A percentile compares a stretch with the other conserved stretches of the same genome.
Evolutionary conservation across 257 asterid species (phyloP).

Genomic region (Salvia miltiorrhiza): DNA sequence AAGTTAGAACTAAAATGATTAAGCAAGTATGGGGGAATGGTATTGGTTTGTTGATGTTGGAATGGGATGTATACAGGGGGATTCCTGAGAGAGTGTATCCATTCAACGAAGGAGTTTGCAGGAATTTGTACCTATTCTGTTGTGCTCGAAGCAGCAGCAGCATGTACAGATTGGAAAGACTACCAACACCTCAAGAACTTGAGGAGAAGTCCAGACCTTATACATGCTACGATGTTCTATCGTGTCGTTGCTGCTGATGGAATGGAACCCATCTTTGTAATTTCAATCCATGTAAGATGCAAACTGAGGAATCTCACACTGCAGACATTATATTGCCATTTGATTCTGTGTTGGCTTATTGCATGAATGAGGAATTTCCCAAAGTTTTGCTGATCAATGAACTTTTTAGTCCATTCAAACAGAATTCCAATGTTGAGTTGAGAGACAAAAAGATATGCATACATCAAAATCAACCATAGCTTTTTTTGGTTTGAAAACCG

Average conservation of each 20-base stretch:
- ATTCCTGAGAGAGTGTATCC: constrained; percentile 90
- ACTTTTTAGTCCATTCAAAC: neutral
- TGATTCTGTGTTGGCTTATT: neutral
- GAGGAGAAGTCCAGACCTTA: constrained; percentile 74
- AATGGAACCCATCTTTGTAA: constrained; percentile 8
- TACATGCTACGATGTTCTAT: constrained; percentile 61
- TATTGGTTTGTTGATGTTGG: neutral
- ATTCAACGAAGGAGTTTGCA: constrained; percentile 78
- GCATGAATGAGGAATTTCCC: neutral
- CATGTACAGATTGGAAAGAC: constrained; percentile 55
- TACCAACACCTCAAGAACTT: constrained; percentile 66
- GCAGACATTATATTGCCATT: neutral
- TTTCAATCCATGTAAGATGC: neutral
- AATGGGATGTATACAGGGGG: constrained; percentile 51
- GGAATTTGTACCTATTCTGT: constrained; percentile 73
- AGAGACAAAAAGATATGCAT: no score
- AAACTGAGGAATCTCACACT: no score
- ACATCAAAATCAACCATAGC: no score
- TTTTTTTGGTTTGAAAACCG: no score
- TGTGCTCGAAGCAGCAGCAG: constrained; percentile 47
- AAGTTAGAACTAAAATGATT: neutral
- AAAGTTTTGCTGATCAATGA: neutral
- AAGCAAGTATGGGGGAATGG: neutral
- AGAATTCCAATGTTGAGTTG: neutral
- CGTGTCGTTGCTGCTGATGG: constrained; percentile 79